Evolutionary conservation across 176 grass and related monocot species (phyloP).

Genomic region (Neostapfia colusana): DNA sequence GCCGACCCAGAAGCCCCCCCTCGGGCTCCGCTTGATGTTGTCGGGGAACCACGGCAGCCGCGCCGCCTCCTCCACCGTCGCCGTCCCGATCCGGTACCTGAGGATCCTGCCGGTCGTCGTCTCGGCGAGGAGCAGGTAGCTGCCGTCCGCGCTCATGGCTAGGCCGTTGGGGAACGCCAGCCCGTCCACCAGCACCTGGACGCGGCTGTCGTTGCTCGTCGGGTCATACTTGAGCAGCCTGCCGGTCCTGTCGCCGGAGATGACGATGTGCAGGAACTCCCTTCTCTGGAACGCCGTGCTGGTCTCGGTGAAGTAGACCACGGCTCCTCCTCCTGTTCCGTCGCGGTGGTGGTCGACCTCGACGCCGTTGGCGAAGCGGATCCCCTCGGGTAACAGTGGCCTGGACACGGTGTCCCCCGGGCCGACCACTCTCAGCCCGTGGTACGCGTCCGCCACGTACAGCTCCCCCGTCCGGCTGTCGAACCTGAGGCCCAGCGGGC

Average conservation of each 20-base stretch:
- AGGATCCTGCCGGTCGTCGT: slow-evolving; percentile 51
- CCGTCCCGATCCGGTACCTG: slow-evolving; percentile 45
- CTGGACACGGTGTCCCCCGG: slow-evolving; percentile 30
- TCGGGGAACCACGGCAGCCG: slow-evolving; percentile 51
- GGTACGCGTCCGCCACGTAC: slow-evolving; percentile 68
- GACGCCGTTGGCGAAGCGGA: slow-evolving; percentile 64
- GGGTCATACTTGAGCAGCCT: slow-evolving; percentile 64
- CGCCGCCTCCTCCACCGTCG: slow-evolving; percentile 28
- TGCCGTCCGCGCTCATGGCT: slow-evolving; percentile 48
- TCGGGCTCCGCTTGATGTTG: slow-evolving; percentile 69
- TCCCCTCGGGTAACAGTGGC: slow-evolving; percentile 34
- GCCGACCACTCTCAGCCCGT: slow-evolving; percentile 47
- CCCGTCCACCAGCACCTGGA: slow-evolving; percentile 43
- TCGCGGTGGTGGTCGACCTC: slow-evolving; percentile 85
- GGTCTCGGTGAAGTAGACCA: slow-evolving; percentile 80
- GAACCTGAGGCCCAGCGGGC: slow-evolving; percentile 50
- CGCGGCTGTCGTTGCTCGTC: slow-evolving; percentile 5
- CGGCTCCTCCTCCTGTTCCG: slow-evolving; percentile 37
- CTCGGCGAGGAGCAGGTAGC: slow-evolving; percentile 56
- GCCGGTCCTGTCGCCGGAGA: slow-evolving; percentile 53
- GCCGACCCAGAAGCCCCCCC: slow-evolving; percentile 58
- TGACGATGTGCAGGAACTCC: slow-evolving; percentile 57
- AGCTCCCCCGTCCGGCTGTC: background rate
- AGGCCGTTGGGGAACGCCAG: slow-evolving; percentile 62
- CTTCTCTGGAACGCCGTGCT: slow-evolving; percentile 60